Conservation (phyloP, 768 basidiomycete species). For the Tulasnella sp. region DNA sequence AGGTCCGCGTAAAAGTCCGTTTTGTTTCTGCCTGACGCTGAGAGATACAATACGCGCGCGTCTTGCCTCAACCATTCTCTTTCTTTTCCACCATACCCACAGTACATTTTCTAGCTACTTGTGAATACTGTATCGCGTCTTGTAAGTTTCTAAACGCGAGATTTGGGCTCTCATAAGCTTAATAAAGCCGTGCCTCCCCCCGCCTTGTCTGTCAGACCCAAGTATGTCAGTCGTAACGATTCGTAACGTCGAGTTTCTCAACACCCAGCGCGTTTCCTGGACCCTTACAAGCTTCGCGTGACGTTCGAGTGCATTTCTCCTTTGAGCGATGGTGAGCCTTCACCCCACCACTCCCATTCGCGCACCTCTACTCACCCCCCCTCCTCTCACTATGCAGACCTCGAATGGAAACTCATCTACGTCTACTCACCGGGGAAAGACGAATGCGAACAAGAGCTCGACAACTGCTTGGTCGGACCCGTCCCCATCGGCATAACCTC, state of each 20-base stretch:
- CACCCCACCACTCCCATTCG: too few species aligned
- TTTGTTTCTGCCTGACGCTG: neutral
- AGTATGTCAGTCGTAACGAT: constrained; percentile 33
- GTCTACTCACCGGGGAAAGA: constrained; percentile 90
- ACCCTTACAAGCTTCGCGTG: constrained; percentile 86
- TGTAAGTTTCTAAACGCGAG: neutral
- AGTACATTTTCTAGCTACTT: neutral
- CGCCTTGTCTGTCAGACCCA: neutral
- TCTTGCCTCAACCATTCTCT: neutral
- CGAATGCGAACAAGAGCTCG: constrained; percentile 91
- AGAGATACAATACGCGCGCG: neutral
- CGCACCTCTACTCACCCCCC: neutral
- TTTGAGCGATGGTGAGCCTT: constrained; percentile 69
- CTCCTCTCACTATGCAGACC: constrained; percentile 53
- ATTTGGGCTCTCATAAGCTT: neutral
- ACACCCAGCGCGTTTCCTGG: constrained; percentile 86
- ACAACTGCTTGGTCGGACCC: constrained; percentile 95
- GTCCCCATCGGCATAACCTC: constrained; percentile 95
- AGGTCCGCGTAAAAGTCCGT: neutral
- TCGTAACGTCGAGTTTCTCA: constrained; percentile 54
- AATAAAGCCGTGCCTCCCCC: neutral
- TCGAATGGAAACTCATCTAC: constrained; percentile 97
- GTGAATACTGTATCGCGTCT: neutral
- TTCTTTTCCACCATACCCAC: too few species aligned
- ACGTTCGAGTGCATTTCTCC: constrained; percentile 95